A percentile compares a stretch with the other conserved stretches of the same genome.
Evolutionary conservation across 2,329 filamentous ascomycete species (phyloP).

Genomic region (Emergomyces pasteurianus): DNA sequence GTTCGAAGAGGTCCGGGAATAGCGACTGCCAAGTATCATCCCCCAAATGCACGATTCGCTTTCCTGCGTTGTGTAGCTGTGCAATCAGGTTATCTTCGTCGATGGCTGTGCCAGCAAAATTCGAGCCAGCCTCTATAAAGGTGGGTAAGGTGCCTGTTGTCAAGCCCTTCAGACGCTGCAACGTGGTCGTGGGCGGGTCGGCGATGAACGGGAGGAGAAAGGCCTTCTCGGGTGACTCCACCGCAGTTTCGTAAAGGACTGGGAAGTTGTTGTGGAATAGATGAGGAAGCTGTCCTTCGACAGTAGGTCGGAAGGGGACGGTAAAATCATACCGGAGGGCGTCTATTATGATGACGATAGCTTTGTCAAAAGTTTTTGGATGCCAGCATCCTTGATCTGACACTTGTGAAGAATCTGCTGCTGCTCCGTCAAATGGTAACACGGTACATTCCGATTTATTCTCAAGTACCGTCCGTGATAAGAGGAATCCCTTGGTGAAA

Average conservation of each 20-base stretch:
- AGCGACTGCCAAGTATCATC: constrained; percentile 94
- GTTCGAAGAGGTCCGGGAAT: constrained; percentile 87
- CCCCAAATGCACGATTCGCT: constrained; percentile 83
- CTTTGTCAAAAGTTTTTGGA: constrained; percentile 82
- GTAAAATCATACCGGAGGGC: constrained; percentile 96
- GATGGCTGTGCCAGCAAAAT: constrained; percentile 88
- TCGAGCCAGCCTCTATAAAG: constrained; percentile 86
- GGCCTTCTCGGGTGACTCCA: constrained; percentile 63
- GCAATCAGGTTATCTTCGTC: constrained; percentile 75
- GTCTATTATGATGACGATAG: constrained; percentile 81
- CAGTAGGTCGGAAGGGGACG: constrained; percentile 53
- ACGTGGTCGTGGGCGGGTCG: constrained; percentile 84
- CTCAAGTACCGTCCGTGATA: constrained; percentile 71
- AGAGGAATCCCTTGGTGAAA: constrained; percentile 88
- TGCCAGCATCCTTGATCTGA: constrained; percentile 77
- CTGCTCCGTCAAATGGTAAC: constrained; percentile 49
- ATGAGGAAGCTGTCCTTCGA: constrained; percentile 36
- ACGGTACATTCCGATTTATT: constrained; percentile 58
- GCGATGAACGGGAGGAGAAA: constrained; percentile 92
- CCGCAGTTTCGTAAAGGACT: constrained; percentile 71
- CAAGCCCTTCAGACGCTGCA: constrained; percentile 84
- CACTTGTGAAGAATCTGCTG: constrained; percentile 22
- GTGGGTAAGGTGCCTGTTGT: constrained; percentile 93
- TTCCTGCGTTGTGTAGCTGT: constrained; percentile 51
- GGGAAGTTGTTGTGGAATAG: constrained; percentile 82